A percentile compares a stretch with the other conserved stretches of the same genome.
These are phyloP conservation scores for Zhuliangozyma blackwelliae DNA, from an alignment of 1,139 yeast species.

Conservation along the genomic window DNA sequence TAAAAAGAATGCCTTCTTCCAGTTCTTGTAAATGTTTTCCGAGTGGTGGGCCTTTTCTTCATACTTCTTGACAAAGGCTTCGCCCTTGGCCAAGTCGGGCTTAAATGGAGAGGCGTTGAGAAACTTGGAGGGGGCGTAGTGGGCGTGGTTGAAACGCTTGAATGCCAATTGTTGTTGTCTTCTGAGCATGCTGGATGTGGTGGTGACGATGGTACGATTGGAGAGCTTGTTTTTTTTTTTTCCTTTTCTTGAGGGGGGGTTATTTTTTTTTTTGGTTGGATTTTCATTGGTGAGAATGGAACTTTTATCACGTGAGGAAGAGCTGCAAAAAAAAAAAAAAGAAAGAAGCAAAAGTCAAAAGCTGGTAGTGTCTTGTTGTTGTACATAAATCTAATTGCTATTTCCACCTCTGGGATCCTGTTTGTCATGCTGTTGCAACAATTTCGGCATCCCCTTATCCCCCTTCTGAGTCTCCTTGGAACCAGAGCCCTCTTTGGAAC, in stretches of 20 bases:
- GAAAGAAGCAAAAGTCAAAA: too few relatives aligned
- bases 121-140: conserved; percentile 34
- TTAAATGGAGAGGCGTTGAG: conserved; percentile 41
- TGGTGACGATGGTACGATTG: neutral
- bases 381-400: too few relatives aligned
- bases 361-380: too few relatives aligned
- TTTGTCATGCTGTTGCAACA: too few relatives aligned
- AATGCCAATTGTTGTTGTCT: conserved; percentile 36
- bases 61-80: conserved; percentile 36
- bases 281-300: too few relatives aligned
- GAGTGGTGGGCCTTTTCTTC: conserved; percentile 78
- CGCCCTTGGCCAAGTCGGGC: conserved; percentile 38
- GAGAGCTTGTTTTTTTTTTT: neutral
- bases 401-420: too few relatives aligned
- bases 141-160: conserved; percentile 42
- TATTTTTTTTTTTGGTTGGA: neutral
- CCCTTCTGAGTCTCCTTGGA: too few relatives aligned
- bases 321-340: too few relatives aligned
- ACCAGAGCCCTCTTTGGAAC: too few relatives aligned
- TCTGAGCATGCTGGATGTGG: conserved; percentile 27
- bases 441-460: too few relatives aligned
- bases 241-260: conserved; percentile 1
- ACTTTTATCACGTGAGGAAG: too few relatives aligned
- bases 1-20: conserved; percentile 80
- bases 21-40: conserved; percentile 63